phyloP scores from a whole-genome alignment of 169 alveolate species.

The Neospora caninum region DNA sequence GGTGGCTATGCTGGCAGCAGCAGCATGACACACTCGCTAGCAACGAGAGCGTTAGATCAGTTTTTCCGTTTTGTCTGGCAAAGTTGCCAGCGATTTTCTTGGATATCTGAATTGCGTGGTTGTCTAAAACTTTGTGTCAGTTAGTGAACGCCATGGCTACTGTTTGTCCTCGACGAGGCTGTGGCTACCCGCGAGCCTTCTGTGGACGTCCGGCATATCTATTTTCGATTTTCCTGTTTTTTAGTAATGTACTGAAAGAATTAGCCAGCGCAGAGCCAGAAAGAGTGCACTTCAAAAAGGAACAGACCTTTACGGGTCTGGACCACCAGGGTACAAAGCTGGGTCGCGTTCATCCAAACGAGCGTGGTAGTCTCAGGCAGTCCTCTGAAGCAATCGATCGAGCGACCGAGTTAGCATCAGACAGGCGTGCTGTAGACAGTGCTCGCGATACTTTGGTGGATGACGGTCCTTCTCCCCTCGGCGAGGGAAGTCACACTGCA shows the following conservation, averaged over 20 bases:
- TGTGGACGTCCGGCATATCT: not conserved
- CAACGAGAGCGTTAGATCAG: not conserved
- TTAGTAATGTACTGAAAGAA: not conserved
- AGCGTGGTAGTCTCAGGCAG: not conserved
- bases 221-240: not conserved
- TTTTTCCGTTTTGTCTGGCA: not conserved
- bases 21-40: too few species aligned
- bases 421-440: not conserved
- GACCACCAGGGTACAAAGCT: not conserved
- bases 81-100: not conserved
- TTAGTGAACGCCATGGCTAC: not conserved
- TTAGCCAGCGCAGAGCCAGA: not conserved
- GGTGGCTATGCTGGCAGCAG: too few species aligned
- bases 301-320: not conserved
- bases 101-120: not conserved
- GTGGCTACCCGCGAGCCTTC: not conserved
- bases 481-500: not conserved
- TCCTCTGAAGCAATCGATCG: not conserved
- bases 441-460: not conserved
- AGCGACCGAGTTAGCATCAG: not conserved
- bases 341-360: not conserved
- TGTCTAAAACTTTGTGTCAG: not conserved
- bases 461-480: not conserved
- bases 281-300: not conserved
- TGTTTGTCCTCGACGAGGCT: not conserved